phyloP scores from a whole-genome alignment of 2,329 filamentous ascomycete species.

The Neoascochyta sp. region DNA sequence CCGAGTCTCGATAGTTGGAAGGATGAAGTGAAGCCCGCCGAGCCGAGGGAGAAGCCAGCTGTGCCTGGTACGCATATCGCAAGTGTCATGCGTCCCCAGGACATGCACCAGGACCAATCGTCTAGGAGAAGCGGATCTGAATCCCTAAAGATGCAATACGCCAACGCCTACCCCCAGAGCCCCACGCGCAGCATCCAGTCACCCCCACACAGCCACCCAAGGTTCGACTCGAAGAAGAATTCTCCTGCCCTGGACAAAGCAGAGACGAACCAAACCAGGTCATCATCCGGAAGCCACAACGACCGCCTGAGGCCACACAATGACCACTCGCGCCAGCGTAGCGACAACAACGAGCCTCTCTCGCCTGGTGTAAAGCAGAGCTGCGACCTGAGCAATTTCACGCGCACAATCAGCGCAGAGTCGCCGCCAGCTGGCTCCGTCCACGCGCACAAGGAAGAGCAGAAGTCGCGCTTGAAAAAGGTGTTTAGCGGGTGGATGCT shows the following conservation, averaged over 20 bases:
- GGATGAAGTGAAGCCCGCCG: conserved; percentile 15
- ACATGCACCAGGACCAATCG: conserved; percentile 26
- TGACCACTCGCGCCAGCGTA: conserved; percentile 15
- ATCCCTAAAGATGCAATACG: conserved; percentile 22
- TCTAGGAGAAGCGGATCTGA: conserved; percentile 33
- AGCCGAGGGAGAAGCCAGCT: conserved; percentile 15
- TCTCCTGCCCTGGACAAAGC: conserved; percentile 7
- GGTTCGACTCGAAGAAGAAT: conserved; percentile 9
- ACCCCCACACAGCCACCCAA: conserved; percentile 15
- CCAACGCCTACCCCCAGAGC: conserved; percentile 13
- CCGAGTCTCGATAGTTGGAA: conserved; percentile 45
- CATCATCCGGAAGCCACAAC: conserved; percentile 20
- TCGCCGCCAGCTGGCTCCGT: conserved; percentile 9
- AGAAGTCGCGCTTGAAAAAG: conserved; percentile 33
- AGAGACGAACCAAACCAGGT: conserved; percentile 19
- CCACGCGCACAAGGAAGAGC: conserved; percentile 24
- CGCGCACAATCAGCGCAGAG: conserved; percentile 33
- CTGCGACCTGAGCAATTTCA: conserved; percentile 29
- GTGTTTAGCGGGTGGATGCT: conserved; percentile 35
- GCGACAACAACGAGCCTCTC: conserved; percentile 9
- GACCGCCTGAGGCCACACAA: conserved; percentile 13
- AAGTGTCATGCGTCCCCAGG: conserved; percentile 35
- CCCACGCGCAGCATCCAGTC: conserved; percentile 9
- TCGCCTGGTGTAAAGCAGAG: conserved; percentile 25
- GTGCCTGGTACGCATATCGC: conserved; percentile 30